Conservation (phyloP, 1,284 basidiomycete genomes). For the Phellopilus nigrolimitatus region DNA sequence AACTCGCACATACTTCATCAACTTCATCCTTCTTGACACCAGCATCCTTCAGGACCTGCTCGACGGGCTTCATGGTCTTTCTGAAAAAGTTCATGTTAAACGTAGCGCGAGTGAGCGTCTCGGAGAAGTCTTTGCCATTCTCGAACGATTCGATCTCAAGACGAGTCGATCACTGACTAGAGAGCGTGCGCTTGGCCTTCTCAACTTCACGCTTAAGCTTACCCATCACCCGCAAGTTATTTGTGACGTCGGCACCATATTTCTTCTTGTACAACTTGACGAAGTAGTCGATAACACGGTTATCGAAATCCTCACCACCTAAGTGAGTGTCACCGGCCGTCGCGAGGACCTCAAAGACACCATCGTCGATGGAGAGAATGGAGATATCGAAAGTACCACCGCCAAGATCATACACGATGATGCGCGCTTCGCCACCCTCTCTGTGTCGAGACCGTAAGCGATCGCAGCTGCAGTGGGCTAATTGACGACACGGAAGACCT, state of each 20-base stretch:
- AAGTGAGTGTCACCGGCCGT: conserved; percentile 99
- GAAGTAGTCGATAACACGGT: conserved; percentile 91
- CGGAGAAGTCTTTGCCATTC: conserved; percentile 93
- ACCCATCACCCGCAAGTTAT: conserved; percentile 87
- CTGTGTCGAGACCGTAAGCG: conserved; percentile 99
- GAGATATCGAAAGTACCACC: conserved; percentile 99
- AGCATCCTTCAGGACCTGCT: conserved; percentile 97
- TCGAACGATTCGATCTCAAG: conserved; percentile 86
- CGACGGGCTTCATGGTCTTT: conserved; percentile 99
- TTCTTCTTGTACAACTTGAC: conserved; percentile 95
- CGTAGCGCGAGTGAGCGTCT: conserved; percentile 96
- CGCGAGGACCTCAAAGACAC: conserved; percentile 96
- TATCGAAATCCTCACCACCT: conserved; percentile 99
- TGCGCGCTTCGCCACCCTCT: conserved; percentile 88
- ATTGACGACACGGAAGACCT: conserved; percentile 97
- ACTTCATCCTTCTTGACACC: conserved; percentile 97
- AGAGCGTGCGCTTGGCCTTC: conserved; percentile 98
- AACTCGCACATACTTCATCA: no score
- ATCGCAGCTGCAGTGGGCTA: conserved; percentile 98
- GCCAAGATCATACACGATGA: conserved; percentile 98
- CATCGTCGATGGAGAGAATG: conserved; percentile 94
- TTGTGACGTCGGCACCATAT: conserved; percentile 83
- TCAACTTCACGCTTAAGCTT: conserved; percentile 99
- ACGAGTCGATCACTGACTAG: conserved; percentile 65
- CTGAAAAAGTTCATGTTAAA: conserved; percentile 99